These are phyloP conservation scores for Grosmannia clavigera DNA, from an alignment of 2,329 filamentous ascomycete species.

Conservation along the genomic window DNA sequence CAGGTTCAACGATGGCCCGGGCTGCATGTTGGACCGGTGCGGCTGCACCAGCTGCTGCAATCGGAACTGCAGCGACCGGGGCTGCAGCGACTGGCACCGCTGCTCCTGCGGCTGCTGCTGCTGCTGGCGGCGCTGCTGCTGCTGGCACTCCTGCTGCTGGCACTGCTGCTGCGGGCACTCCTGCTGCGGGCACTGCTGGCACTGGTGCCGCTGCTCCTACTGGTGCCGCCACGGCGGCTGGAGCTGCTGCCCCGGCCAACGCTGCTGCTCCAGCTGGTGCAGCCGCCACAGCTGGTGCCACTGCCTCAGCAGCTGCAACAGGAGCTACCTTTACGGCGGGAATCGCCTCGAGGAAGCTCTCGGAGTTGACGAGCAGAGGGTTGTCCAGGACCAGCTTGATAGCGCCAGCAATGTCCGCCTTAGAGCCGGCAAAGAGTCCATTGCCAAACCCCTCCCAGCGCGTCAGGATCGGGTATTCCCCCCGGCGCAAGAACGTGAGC, in stretches of 20 bases:
- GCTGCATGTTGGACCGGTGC: neutral
- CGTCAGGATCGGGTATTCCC: slow-evolving; percentile 61
- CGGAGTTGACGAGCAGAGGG: slow-evolving; percentile 40
- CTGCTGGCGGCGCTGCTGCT: neutral
- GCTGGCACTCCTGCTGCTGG: neutral
- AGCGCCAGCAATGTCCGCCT: slow-evolving; percentile 48
- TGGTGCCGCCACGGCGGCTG: neutral
- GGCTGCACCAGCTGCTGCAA: neutral
- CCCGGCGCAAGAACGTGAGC: slow-evolving; percentile 60
- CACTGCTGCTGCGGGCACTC: neutral
- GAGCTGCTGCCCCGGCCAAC: neutral
- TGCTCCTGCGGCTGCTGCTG: neutral
- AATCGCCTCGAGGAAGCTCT: slow-evolving; percentile 51
- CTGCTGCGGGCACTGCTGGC: neutral
- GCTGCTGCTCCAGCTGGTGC: neutral
- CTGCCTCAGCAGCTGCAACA: neutral
- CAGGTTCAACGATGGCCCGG: neutral
- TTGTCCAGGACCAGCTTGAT: slow-evolving; percentile 49
- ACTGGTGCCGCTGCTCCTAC: neutral
- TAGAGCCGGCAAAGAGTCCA: slow-evolving; percentile 61
- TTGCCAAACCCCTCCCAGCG: slow-evolving; percentile 60
- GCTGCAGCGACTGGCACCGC: neutral
- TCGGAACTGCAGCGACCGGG: too few relatives aligned
- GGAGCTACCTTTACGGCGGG: slow-evolving; percentile 17
- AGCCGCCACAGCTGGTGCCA: neutral